Evolutionary conservation across 352 stramenopile species (phyloP), one percentile per base, ranked within the genome.

Genomic region (Pythium apleroticum): DNA sequence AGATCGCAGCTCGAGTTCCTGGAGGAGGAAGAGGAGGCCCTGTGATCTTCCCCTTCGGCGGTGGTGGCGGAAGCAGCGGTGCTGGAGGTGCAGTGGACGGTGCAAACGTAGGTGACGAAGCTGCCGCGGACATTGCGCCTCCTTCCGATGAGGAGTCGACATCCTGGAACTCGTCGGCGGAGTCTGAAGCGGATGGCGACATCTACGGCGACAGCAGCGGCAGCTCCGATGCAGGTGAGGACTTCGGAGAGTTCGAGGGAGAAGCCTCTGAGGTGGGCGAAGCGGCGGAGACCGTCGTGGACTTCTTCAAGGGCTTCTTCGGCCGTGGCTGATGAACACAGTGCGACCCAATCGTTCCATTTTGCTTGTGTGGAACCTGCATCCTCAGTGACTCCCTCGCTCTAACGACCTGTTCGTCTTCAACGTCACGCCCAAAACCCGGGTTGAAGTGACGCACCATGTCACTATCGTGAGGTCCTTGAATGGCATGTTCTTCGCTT

Each of bases 1-100:
- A 97, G 71, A 98, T 98, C 68, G 91, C 90, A 8, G 63, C 80
- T 37, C 82, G 93, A 33, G 90, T 98, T 9, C 93, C 93, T 50
- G 71, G 74, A 8, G 86, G 84, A 35, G 79, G 82, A 25, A 73
- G 88, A 20, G 79, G 89, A 35, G 88, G 90, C 14, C 41, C 41
- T 4, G 85, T 97, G 69, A 91, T 91, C 57, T 84, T 98, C 33
- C 89, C 91, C n/a, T 87, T 97, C 41, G 83, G 89, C 46, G 80
- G 90, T 54, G 87, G 85, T 37, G 85, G 78, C 27, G 84, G 82
- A 33, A 74, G 75, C 48, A 74, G 52, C 31, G 79, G 57, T 10
- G 52, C 24, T 37, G 80, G 50, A 30, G 80, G 58, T 14, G 71
- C 43, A 61, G 65, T 50, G 12, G 71, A 20, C 43, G 72, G 71